These are phyloP conservation scores for Sphaerostilbella broomeana DNA, from an alignment of 2,329 filamentous ascomycete genomes.

Conservation along the genomic window DNA sequence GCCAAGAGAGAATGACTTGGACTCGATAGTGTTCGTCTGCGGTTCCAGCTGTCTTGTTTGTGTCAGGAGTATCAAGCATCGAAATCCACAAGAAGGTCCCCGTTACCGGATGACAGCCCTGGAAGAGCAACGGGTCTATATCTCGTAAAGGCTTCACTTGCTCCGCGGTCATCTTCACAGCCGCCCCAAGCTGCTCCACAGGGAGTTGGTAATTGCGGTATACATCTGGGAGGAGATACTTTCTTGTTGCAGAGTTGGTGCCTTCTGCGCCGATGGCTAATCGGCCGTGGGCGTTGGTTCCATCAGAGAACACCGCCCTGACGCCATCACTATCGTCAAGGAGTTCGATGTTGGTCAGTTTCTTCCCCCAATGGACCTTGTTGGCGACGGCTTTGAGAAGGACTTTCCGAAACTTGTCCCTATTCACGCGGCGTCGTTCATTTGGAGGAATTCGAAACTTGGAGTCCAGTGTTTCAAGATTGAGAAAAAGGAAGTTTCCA, in stretches of 20 bases:
- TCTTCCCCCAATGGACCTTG: conserved; percentile 28
- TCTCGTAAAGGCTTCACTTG: conserved; percentile 34
- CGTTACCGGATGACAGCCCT: conserved; percentile 45
- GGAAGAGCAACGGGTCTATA: conserved; percentile 49
- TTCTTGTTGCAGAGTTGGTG: conserved; percentile 30
- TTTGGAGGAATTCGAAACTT: conserved; percentile 34
- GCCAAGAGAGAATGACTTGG: conserved; percentile 43
- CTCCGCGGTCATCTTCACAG: conserved; percentile 31
- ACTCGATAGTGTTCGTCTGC: conserved; percentile 31
- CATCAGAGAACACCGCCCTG: conserved; percentile 26
- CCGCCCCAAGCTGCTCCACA: conserved; percentile 32
- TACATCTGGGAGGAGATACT: conserved; percentile 26
- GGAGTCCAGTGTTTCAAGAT: conserved; percentile 30
- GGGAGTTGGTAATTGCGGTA: conserved; percentile 30
- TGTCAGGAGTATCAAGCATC: conserved; percentile 35
- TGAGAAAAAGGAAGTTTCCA: conserved; percentile 35
- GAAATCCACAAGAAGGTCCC: conserved; percentile 45
- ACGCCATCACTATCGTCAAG: conserved; percentile 18
- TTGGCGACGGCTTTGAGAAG: conserved; percentile 23
- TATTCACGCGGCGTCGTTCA: conserved; percentile 30
- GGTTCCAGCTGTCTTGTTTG: conserved; percentile 29
- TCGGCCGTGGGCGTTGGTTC: conserved; percentile 25
- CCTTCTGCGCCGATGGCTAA: conserved; percentile 37
- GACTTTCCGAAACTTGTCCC: conserved; percentile 28
- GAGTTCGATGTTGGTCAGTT: conserved; percentile 22